Evolutionary conservation across 306 rosid species (phyloP), one percentile per base, ranked within the genome.

Genomic region (Gastrolobium bilobum): DNA sequence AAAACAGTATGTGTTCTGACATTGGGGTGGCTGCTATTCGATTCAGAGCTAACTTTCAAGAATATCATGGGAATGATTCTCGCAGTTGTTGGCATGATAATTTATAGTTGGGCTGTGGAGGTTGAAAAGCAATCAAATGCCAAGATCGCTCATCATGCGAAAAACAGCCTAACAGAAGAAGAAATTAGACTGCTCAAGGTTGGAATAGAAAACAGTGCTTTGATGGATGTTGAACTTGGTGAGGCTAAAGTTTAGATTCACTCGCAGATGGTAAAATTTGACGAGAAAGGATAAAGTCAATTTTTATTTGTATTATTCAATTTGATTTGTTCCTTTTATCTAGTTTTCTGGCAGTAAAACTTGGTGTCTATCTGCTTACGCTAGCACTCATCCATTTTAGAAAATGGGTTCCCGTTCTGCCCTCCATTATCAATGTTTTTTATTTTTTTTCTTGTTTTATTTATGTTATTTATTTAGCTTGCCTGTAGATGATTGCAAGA

Each of bases 31-130:
- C 87, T 94, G 78, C 90, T 94, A 40, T 91, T 94, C 47, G 98
- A 91, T 85, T 91, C 97, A 6, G 96, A 81, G 85, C 87, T 94
- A 70, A 90, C 92, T 56, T 73, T 90, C 82, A 90, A 94, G 82
- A 91, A 91, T 76, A 91, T 94, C 62, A 87, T 88, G 91, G 96
- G 98, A 82, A 94, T 94, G 98, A 31, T 82, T 69, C 34, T 94
- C 7, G 91, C 98, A 42, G 87, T 94, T 6, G 80, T 85, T 59
- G 97, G 98, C 59, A 94, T 94, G 98, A 85, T 94, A 60, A 86
- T 93, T 73, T 93, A 93, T 56, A 93, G 98, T 87, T 93, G 98
- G 98, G 97, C 97, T 44, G 95, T 90, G 40, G 98, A 93, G 86
- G 14, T 14, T 20, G 98, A 83, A 46, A 93, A 93, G 76, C 89